These are phyloP conservation scores for Apiospora aurea DNA, from an alignment of 2,329 filamentous ascomycete genomes.

Conservation along the genomic window DNA sequence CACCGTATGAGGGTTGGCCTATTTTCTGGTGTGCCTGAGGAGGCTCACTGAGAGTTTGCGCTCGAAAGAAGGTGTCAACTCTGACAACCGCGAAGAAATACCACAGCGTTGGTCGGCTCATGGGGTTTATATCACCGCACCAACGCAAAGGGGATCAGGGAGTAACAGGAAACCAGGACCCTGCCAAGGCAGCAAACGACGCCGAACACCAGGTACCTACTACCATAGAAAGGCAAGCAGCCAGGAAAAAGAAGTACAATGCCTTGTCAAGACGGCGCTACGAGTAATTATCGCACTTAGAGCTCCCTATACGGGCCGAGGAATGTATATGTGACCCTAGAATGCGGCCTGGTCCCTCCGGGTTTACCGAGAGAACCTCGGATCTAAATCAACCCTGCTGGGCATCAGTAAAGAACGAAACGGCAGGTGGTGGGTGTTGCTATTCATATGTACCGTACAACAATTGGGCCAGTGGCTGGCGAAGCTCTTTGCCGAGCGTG, in stretches of 20 bases:
- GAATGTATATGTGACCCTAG: background rate
- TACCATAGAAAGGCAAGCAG: constrained; percentile 19
- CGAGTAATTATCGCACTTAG: constrained; percentile 2
- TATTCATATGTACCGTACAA: background rate
- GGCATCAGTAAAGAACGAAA: background rate
- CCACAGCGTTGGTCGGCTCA: constrained; percentile 8
- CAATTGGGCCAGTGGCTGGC: background rate
- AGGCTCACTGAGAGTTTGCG: constrained; percentile 39
- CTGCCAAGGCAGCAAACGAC: constrained; percentile 11
- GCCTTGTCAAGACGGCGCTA: constrained; percentile 3
- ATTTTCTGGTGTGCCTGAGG: constrained; percentile 74
- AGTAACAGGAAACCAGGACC: background rate
- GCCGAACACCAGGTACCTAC: constrained; percentile 16
- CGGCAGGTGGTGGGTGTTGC: background rate
- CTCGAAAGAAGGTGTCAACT: constrained; percentile 3
- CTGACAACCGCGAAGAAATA: constrained; percentile 4
- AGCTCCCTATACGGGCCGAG: background rate
- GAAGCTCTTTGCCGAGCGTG: background rate
- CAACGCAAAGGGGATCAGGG: background rate
- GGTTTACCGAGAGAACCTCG: background rate
- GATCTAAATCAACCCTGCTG: constrained; percentile 2
- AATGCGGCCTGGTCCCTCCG: background rate
- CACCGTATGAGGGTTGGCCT: constrained; percentile 80
- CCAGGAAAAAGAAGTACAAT: constrained; percentile 18
- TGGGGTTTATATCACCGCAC: constrained; percentile 4